Percentiles rank a stretch among this genome's conserved stretches.
These are phyloP conservation scores for Jamesozyma rosinii DNA, from an alignment of 805 yeast species.

Conservation along the genomic window DNA sequence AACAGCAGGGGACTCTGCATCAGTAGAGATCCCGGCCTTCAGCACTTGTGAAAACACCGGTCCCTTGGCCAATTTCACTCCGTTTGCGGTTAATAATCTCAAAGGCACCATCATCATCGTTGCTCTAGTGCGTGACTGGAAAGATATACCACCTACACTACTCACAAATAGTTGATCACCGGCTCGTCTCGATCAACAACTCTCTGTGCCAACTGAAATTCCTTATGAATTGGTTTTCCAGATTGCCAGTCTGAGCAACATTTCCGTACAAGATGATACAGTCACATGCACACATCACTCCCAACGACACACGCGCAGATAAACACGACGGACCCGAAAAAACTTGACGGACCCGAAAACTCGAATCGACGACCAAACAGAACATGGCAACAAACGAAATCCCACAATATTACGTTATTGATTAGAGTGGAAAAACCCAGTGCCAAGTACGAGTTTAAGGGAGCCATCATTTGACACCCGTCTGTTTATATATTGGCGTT, in stretches of 20 bases:
- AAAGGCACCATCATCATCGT: not conserved
- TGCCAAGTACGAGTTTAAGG: too few species aligned
- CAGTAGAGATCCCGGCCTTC: not conserved
- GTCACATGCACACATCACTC: too few species aligned
- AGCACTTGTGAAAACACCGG: not conserved
- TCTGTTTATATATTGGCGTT: too few species aligned
- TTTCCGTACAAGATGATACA: not conserved
- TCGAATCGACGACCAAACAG: not conserved
- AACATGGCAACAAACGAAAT: not conserved
- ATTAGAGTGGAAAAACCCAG: not conserved
- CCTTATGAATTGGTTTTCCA: not conserved
- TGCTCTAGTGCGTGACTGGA: too few species aligned
- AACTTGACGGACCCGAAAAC: not conserved
- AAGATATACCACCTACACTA: too few species aligned
- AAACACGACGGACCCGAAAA: not conserved
- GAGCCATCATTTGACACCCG: too few species aligned
- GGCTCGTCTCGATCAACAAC: not conserved
- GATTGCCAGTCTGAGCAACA: not conserved
- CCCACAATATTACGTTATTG: not conserved
- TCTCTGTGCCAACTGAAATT: not conserved
- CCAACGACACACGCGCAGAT: not conserved
- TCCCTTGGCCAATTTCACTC: not conserved
- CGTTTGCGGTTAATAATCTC: not conserved
- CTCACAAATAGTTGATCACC: too few species aligned
- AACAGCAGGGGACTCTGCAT: not conserved